Base-by-base conservation (phyloP, 495 filamentous ascomycete genomes). In the Amorphotheca resinae region DNA sequence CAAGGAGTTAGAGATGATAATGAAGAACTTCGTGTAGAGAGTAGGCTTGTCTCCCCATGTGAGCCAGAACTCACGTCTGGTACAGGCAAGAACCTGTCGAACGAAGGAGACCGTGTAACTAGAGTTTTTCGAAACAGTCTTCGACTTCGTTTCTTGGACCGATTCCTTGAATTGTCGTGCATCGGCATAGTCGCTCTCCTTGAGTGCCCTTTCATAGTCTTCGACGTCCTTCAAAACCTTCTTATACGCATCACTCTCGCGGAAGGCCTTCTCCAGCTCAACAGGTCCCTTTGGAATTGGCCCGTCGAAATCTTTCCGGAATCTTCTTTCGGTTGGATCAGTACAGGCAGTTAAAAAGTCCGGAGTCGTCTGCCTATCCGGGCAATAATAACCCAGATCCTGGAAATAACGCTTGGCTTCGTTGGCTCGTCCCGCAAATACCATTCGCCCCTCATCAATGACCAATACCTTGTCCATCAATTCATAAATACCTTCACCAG, bases 391-490 rank as follows among this genome's bases (percentile, higher is more conserved):
- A 17, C 80, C 80, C 3, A 84, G 65, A 41, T 80, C 61, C 31
- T 71, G 50, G 49, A 84, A 84, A 55, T 83, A 83, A 50, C 72
- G 60, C 42, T 70, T 77, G 2, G 80, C 80, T 46, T 77, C 64
- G 20, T 67, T 63, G 4, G 74, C 69, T 14, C 69, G 71, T 5
- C 47, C 80, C 75, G 76, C 66, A 58, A 72, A 84, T 25, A 84
- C 67, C 65, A 77, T 74, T 15, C 73, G 69, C 3, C 80, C 80
- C 16, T 71, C 58, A 45, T 81, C 76, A 38, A 84, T 77, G 20
- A 84, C 70, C 21, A 89, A 60, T 4, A 91, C 84, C 51, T 89
- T 91, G 62, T 95, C 85, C 50, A 95, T 89, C 23, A 79, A 73
- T 14, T 70, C 69, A 59, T 91, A 95, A 41, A 93, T 93, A 45